Base-by-base conservation (phyloP, 2,329 filamentous ascomycete species). In the Pleurostoma richardsiae region DNA sequence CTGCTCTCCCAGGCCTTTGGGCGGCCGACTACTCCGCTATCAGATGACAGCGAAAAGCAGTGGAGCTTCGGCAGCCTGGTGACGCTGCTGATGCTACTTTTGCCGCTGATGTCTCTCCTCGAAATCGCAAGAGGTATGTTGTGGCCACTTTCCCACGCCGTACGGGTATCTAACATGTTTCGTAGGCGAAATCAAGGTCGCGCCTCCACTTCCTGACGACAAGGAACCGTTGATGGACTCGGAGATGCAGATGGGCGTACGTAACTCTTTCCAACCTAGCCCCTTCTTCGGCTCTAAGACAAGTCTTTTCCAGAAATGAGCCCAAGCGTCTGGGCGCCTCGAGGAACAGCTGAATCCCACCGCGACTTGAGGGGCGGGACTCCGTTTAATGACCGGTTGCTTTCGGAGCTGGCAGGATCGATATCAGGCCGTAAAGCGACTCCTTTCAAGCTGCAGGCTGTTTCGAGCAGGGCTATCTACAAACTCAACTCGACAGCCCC, bases 21-120 rank as follows among this genome's bases (percentile, higher is more conserved):
- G 1, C 60, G 48, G 2, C 76, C 79, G 0, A 69, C 72, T 0
- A 68, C 83, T 3, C 53, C 59, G 27, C 66, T 85, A 3, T 59
- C 60, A 5, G 81, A 82, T 47, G 48, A 63, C 1, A 73, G 70
- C 27, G 82, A 85, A 64, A 75, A 68, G 49, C 64, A 67, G 8
- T 85, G 80, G 80, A 79, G 74, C 52, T 86, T 84, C 55, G 82
- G 82, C 0, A 80, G 83, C 61, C 62, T 85, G 47, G 64, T 86
- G 29, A 77, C 79, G 2, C 62, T 84, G 53, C 62, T 85, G 52
- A 66, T 85, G 56, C 65, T 85, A 29, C 59, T 78, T n/a, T 62
- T 85, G 55, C 80, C 82, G 1, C 55, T 85, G 11, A 70, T 86
- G 3, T 80, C 75, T 3, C 72, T 74, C 3, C 59, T 85, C 29